Base-by-base conservation (phyloP, 352 stramenopile genomes). In the Globisporangium yorkense region DNA sequence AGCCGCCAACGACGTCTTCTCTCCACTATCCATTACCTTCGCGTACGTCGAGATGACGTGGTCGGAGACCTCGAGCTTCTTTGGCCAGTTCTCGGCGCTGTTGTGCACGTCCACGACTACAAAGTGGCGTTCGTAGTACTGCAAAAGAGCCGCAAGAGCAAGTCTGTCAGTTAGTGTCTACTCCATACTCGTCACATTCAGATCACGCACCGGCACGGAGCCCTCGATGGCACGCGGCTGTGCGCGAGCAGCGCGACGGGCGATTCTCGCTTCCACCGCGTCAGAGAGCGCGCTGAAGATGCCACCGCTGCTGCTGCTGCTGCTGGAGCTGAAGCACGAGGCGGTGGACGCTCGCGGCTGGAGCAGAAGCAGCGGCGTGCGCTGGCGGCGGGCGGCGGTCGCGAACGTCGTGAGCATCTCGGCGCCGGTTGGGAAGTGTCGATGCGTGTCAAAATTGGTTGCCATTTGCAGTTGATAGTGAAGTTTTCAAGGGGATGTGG, bases 41-140 rank as follows among this genome's bases (percentile, higher is more conserved):
- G 60, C 37, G 49, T 81, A 81, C 12, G 64, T 52, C 21, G 72
- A 67, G 10, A 92, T 54, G 31, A 89, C 64, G 51, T 92, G 82
- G 51, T 82, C 68, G 16, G 78, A 84, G 4, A 73, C 61, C 54
- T 92, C 82, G n/a, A 89, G 67, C 54, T 88, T 89, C 56, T 84
- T 78, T 1, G 76, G 75, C 82, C 82, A 92, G 12, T 67, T 54
- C 18, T 73, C 67, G 15, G 77, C 72, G 51, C 72, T 65, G 41
- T 56, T 56, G 16, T 73, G 56, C 0, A 63, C 47, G 49, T 89
- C 82, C 21, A 92, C 68, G 12, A 92, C 67, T 18, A 89, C 66
- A 21, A 76, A 76, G 53, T 89, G 77, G 20, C 80, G 79, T 8
- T 70, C 57, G 45, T 89, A 87, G 37, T 64, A 72, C 48, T 85